Evolutionary conservation across 2,329 filamentous ascomycete species (phyloP).

Genomic region (Neopestalotiopsis sp.): DNA sequence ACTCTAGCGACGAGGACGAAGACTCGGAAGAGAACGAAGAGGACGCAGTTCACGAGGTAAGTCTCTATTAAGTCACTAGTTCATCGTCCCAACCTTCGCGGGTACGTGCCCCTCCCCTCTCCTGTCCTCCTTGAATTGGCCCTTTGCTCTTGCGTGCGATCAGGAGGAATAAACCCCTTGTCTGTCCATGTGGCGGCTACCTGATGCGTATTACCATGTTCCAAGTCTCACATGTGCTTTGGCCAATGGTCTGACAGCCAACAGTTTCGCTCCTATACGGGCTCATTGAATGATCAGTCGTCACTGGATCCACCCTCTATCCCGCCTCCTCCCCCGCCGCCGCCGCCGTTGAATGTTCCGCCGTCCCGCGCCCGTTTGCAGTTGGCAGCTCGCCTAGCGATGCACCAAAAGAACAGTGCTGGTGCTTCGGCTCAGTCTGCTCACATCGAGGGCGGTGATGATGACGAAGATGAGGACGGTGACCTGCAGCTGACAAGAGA

Average conservation of each 20-base stretch:
- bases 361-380: slow-evolving; percentile 87
- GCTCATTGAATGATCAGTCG: slow-evolving; percentile 53
- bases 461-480: slow-evolving; percentile 41
- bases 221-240: not conserved
- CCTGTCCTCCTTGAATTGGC: not conserved
- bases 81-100: not conserved
- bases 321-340: slow-evolving; percentile 67
- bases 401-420: slow-evolving; percentile 70
- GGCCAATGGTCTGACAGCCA: slow-evolving; percentile 4
- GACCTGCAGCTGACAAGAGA: slow-evolving; percentile 29
- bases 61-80: slow-evolving; percentile 34
- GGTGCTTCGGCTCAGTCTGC: slow-evolving; percentile 44
- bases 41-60: slow-evolving; percentile 72
- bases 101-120: not conserved
- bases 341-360: slow-evolving; percentile 80
- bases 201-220: not conserved
- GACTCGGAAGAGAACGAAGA: slow-evolving; percentile 87
- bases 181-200: not conserved
- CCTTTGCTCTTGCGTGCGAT: not conserved
- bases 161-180: not conserved
- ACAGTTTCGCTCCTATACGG: slow-evolving; percentile 65
- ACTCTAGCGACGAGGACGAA: slow-evolving; percentile 94
- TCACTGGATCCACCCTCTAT: slow-evolving; percentile 63
- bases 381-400: slow-evolving; percentile 84
- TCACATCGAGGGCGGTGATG: slow-evolving; percentile 45